Base-by-base conservation (phyloP, 164 flowering plant genomes). In the Chloranthus sessilifolius region DNA sequence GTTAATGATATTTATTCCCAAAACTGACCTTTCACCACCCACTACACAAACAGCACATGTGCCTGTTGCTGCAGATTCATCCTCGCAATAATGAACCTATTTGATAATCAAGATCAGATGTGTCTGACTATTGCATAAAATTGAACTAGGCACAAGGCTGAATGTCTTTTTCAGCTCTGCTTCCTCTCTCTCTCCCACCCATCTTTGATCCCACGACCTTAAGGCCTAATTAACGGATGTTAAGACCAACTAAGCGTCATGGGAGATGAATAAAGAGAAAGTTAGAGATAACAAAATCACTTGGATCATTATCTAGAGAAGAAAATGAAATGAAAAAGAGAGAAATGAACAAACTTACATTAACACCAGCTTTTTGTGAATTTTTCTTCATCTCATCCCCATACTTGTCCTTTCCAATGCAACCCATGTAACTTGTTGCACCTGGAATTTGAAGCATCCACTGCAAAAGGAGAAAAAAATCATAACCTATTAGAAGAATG, bases 391-490 rank as follows among this genome's bases (percentile, higher is more conserved):
- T 88, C 71, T 83, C 95, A 65, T 81, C 90, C n/a, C 95, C 99
- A 66, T 66, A 92, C 59, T 86, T 92, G 70, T 92, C 97, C 68
- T 86, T 88, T 50, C 97, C 97, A 68, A 88, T 83, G 76, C 78
- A 80, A 27, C 99, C 97, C 47, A 92, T 92, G 55, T 72, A 94
- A 61, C 95, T 74, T 8, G 98, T 82, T 55, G 98, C 86, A 41
- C 95, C 88, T 55, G 98, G 96, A 57, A 53, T 70, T 79, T 88
- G 99, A 58, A 94, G 86, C 92, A 94, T 76, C 97, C 99, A 94
- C 99, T 94, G 75, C 39, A 74, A 53, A 43, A 49, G n/a, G 16
- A 42, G 6, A 63, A 9, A 29, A 37, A 22, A 52, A 42, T 26
- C 7, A 43, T 30, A 65, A 15, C 43, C 9, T 15, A 56, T 20